Base-by-base conservation (phyloP, 768 basidiomycete species). In the Hysterangium stoloniferum region DNA sequence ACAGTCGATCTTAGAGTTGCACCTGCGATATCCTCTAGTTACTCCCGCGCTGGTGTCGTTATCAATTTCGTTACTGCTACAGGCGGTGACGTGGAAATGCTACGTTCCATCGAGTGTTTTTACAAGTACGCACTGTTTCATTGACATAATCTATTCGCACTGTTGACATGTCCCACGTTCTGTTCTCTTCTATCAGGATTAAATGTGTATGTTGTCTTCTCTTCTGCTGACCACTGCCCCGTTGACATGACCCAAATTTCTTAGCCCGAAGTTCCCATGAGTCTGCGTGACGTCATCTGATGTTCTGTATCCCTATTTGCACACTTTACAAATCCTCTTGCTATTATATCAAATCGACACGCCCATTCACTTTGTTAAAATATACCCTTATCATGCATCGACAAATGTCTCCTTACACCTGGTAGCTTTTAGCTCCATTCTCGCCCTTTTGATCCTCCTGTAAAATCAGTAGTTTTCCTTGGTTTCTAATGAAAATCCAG, bases 31-130 rank as follows among this genome's bases (percentile, higher is more conserved):
- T 84, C 89, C n/a, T 79, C 87, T 42, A 84, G 64, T 46, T 86
- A 90, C 63, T 77, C 83, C 34, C 83, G 91, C 46, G 86, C 91
- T 49, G 96, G 95, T 25, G 87, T 97, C 47, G 78, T 96, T 54
- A 78, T 99, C 62, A 98, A 95, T 66, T 93, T 98, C 59, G 94
- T 98, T 55, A 96, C 94, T 51, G 95, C 94, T 48, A 93, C 92
- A 12, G 93, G 94, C 27, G 94, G 93, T 35, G 95, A 98, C 65
- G 94, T 97, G 49, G 95, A 98, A 71, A 96, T 97, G 93, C 72
- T 98, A 55, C 80, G 95, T 62, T 89, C 88, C 58, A 97, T 97
- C 75, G 95, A 98, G 73, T 95, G 93, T 76, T 95, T 92, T 71
- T 97, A 95, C 77, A 91, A 91, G 89, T 90, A 57, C 57, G 78